phyloP scores from a whole-genome alignment of 2,329 filamentous ascomycete genomes.

The Torrubiellomyces zombiae region DNA sequence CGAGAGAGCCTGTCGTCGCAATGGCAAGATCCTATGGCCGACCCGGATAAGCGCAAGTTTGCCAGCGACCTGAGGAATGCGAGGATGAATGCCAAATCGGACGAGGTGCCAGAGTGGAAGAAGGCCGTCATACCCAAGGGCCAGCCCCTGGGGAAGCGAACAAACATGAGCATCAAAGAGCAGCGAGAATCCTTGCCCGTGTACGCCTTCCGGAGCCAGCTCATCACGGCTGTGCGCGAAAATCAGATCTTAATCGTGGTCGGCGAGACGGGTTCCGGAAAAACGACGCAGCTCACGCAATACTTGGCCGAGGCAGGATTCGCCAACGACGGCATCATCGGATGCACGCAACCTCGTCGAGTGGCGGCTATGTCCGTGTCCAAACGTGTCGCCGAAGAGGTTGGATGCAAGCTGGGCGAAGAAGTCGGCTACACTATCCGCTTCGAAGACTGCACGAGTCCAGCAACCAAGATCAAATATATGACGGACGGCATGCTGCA shows the following conservation, averaged over 20 bases:
- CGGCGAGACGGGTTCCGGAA: slow-evolving; percentile 91
- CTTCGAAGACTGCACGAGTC: slow-evolving; percentile 85
- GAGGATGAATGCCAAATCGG: slow-evolving; percentile 41
- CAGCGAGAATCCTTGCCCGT: slow-evolving; percentile 84
- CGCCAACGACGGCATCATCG: slow-evolving; percentile 73
- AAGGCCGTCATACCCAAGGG: slow-evolving; percentile 64
- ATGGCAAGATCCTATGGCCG: slow-evolving; percentile 95
- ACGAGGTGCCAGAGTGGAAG: slow-evolving; percentile 85
- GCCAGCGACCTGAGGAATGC: slow-evolving; percentile 67
- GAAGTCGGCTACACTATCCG: slow-evolving; percentile 96
- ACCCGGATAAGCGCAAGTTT: slow-evolving; percentile 71
- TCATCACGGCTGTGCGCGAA: slow-evolving; percentile 71
- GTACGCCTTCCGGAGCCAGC: slow-evolving; percentile 69
- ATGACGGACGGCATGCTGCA: slow-evolving; percentile 99
- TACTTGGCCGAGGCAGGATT: slow-evolving; percentile 90
- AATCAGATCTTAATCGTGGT: slow-evolving; percentile 94
- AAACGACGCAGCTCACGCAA: slow-evolving; percentile 92
- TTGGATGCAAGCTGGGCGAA: slow-evolving; percentile 76
- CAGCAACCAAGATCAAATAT: slow-evolving; percentile 90
- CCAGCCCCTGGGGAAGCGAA: slow-evolving; percentile 69
- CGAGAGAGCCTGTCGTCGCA: slow-evolving; percentile 76
- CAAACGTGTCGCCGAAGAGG: slow-evolving; percentile 90
- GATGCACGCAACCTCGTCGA: slow-evolving; percentile 91
- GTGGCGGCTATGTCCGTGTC: slow-evolving; percentile 96
- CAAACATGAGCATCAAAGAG: slow-evolving; percentile 83